Conservation (phyloP, 352 stramenopile genomes). For the Globisporangium canariense region DNA sequence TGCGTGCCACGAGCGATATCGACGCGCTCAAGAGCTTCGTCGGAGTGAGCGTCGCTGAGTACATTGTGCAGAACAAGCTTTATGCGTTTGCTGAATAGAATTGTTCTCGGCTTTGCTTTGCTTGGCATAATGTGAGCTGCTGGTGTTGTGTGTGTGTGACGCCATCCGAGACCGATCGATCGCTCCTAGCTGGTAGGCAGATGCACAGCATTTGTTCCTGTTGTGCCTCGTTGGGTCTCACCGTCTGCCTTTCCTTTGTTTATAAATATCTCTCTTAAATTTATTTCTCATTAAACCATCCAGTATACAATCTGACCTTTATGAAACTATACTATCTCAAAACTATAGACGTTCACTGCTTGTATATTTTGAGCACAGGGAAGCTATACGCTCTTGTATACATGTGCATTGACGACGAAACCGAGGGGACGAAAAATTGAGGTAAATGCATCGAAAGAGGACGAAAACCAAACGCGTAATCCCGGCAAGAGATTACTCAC, state of each 20-base stretch:
- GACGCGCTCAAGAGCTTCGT: slow-evolving; percentile 41
- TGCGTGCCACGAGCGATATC: slow-evolving; percentile 34
- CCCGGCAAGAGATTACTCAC: too few relatives aligned
- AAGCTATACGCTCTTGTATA: too few relatives aligned
- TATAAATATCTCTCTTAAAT: neutral
- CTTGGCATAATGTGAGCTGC: neutral
- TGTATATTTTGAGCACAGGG: too few relatives aligned
- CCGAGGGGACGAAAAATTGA: too few relatives aligned
- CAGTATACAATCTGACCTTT: neutral
- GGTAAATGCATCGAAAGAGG: too few relatives aligned
- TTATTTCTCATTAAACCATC: neutral
- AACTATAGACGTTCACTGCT: neutral
- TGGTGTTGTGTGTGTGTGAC: neutral
- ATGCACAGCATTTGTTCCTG: neutral
- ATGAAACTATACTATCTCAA: neutral
- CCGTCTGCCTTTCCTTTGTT: neutral
- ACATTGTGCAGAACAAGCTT: slow-evolving; percentile 71
- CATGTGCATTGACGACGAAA: too few relatives aligned
- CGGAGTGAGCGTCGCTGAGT: slow-evolving; percentile 60
- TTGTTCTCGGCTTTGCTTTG: neutral
- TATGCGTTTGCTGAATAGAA: slow-evolving; percentile 53
- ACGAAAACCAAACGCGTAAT: too few relatives aligned
- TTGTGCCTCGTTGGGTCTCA: slow-evolving; percentile 4
- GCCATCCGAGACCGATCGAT: too few relatives aligned
- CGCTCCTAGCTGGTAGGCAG: too few relatives aligned